These are phyloP conservation scores for Xerocomellus intermedius DNA, from an alignment of 768 basidiomycete species.

Conservation along the genomic window DNA sequence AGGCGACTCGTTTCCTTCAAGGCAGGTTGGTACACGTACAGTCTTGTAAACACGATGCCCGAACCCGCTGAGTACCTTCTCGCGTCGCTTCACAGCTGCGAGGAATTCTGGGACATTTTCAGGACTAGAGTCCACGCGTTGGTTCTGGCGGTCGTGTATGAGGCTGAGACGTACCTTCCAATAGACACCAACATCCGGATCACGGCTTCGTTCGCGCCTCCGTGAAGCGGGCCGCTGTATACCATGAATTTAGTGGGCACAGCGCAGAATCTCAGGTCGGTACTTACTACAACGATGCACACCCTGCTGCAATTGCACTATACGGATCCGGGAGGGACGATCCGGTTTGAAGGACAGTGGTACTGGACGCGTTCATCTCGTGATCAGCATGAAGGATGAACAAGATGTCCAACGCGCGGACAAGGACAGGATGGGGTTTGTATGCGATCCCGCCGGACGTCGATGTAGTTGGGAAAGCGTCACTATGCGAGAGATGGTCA, in stretches of 20 bases:
- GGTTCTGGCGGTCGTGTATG: not conserved
- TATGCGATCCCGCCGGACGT: constrained; percentile 58
- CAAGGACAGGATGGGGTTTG: constrained; percentile 78
- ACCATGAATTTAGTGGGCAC: not conserved
- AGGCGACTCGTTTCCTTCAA: not conserved
- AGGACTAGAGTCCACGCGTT: constrained; percentile 44
- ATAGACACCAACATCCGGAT: constrained; percentile 92
- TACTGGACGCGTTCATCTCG: constrained; percentile 83
- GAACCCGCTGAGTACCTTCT: constrained; percentile 88
- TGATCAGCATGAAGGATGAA: constrained; percentile 91
- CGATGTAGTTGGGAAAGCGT: constrained; percentile 20
- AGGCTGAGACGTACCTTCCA: constrained; percentile 53
- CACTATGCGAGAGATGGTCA: constrained; percentile 59
- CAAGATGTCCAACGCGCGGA: constrained; percentile 82
- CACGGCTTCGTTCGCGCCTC: constrained; percentile 91
- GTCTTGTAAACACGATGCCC: constrained; percentile 86
- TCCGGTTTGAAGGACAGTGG: constrained; percentile 84
- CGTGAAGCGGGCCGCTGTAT: constrained; percentile 37
- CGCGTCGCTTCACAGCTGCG: constrained; percentile 82
- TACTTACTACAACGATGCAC: constrained; percentile 85
- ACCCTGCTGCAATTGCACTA: constrained; percentile 84
- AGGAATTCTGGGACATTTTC: constrained; percentile 84
- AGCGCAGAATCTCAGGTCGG: not conserved
- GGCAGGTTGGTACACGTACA: constrained; percentile 33
- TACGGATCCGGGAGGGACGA: constrained; percentile 91